phyloP scores from a whole-genome alignment of 2,329 filamentous ascomycete genomes.

The Fusarium keratoplasticum region DNA sequence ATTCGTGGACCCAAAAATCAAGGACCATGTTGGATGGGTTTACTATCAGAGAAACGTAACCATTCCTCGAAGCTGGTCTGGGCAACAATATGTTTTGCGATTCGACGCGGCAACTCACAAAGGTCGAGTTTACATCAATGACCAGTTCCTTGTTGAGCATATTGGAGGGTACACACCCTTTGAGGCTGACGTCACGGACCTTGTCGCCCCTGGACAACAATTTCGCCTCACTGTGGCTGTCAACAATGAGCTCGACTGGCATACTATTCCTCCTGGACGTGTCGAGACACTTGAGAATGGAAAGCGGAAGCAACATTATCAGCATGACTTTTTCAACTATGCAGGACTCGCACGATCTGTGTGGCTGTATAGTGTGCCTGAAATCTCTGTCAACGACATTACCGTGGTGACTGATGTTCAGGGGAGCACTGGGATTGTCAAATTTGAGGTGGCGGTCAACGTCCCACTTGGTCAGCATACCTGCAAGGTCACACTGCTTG shows the following conservation, averaged over 20 bases:
- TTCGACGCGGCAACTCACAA: slow-evolving; percentile 21
- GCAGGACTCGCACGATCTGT: slow-evolving; percentile 21
- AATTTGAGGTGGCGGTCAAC: slow-evolving; percentile 8
- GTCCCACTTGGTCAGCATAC: background rate
- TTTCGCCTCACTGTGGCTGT: slow-evolving; percentile 23
- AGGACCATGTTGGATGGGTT: slow-evolving; percentile 27
- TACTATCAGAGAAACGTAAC: slow-evolving; percentile 19
- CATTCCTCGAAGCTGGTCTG: slow-evolving; percentile 13
- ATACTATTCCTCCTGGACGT: slow-evolving; percentile 20
- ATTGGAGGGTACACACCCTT: slow-evolving; percentile 26
- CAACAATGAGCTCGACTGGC: slow-evolving; percentile 22
- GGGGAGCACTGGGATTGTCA: background rate
- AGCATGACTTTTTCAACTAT: slow-evolving; percentile 34
- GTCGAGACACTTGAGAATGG: slow-evolving; percentile 11
- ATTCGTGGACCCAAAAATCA: slow-evolving; percentile 17
- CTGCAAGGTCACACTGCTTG: background rate
- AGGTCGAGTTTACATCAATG: slow-evolving; percentile 23
- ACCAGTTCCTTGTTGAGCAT: slow-evolving; percentile 21
- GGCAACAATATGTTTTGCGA: slow-evolving; percentile 14
- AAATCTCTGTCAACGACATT: slow-evolving; percentile 9
- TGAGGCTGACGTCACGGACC: slow-evolving; percentile 9
- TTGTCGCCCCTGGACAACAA: slow-evolving; percentile 1
- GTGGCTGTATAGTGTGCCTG: slow-evolving; percentile 4
- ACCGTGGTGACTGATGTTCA: slow-evolving; percentile 9
- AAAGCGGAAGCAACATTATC: slow-evolving; percentile 24